Conservation (phyloP, 2,329 filamentous ascomycete species). For the Ceratocystiopsis minuta region DNA sequence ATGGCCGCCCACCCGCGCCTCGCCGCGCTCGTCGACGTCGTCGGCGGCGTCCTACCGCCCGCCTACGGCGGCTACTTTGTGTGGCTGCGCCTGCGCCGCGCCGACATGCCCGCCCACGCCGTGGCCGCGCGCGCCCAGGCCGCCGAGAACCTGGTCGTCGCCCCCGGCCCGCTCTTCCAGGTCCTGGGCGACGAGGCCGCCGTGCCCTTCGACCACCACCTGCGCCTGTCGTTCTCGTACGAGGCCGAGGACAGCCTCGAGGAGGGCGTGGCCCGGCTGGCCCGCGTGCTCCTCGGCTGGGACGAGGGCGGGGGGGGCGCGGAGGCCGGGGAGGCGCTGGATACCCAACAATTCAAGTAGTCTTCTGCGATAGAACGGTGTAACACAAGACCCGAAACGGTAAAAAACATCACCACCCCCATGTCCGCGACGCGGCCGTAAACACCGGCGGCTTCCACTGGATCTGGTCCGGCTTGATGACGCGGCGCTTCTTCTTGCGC, state of each 20-base stretch:
- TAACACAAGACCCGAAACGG: too few relatives aligned
- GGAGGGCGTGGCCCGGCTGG: conserved; percentile 41
- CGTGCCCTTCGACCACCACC: conserved; percentile 36
- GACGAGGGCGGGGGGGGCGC: conserved; percentile 13
- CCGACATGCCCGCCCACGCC: conserved; percentile 29
- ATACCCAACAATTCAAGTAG: too few relatives aligned
- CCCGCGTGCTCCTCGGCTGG: conserved; percentile 9
- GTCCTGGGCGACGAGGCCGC: conserved; percentile 37
- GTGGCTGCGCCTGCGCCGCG: conserved; percentile 48
- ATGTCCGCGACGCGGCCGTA: conserved; percentile 72
- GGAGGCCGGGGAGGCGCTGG: too few relatives aligned
- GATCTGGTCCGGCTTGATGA: conserved; percentile 61
- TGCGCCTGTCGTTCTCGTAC: conserved; percentile 57
- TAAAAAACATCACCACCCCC: conserved; percentile 83
- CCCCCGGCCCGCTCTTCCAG: conserved; percentile 51
- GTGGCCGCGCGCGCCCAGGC: conserved; percentile 38
- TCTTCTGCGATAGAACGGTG: too few relatives aligned
- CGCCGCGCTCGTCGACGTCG: conserved; percentile 12
- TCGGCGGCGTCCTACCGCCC: conserved; percentile 7
- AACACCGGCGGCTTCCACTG: conserved; percentile 97
- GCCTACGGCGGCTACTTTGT: conserved; percentile 72
- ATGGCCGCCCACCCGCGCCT: conserved; percentile 39
- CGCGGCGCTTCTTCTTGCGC: conserved; percentile 56
- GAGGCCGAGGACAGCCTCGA: conserved; percentile 45
- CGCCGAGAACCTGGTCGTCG: conserved; percentile 49